Base-by-base conservation (phyloP, 2,329 filamentous ascomycete species). In the Aspergillus fumigatus region DNA sequence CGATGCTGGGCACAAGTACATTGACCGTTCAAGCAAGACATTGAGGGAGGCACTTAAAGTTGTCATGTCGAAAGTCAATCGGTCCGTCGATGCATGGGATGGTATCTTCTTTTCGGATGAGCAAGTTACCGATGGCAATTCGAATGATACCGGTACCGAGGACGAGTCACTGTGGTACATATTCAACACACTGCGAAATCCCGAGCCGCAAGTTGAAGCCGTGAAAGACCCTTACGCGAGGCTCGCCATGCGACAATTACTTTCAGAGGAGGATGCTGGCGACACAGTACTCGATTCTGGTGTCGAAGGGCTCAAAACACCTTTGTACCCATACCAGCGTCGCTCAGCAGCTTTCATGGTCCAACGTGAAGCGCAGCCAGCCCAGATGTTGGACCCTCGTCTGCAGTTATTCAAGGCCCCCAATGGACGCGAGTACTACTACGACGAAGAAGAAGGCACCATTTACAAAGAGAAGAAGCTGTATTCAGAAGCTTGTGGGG, bases 261-360 rank as follows among this genome's bases (percentile, higher is more conserved):
- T 78, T 11, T 64, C 62, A 2, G 61, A 48, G 29, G 52, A 55
- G 17, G 48, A 58, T 3, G 59, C 62, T 32, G 51, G 55, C 35
- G 48, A 48, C 17, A 51, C 48, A 8, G 57, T 58, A 21, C 26
- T 35, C n/a, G 61, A 63, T 47, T 59, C 59, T 38, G 58, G 66
- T 32, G 64, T 76, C 5, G 48, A 65, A 51, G 73, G 76, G 32
- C 67, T 80, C 26, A 74, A 75, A 56, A 89, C 90, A 0, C 75
- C 75, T 0, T 77, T 97, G 0, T 89, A 94, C 68, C 80, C 83
- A 0, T 95, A 96, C 65, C 93, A 97, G 70, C 82, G 87, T 51
- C 83, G 88, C 48, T 93, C 92, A 1, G 88, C 88, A 0, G 90
- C 89, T 3, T 70, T 88, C 27, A 97, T 97, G 92, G 75, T 96